These are phyloP conservation scores for Toxicodendron radicans DNA, from an alignment of 345 rosid genomes.

Conservation along the genomic window DNA sequence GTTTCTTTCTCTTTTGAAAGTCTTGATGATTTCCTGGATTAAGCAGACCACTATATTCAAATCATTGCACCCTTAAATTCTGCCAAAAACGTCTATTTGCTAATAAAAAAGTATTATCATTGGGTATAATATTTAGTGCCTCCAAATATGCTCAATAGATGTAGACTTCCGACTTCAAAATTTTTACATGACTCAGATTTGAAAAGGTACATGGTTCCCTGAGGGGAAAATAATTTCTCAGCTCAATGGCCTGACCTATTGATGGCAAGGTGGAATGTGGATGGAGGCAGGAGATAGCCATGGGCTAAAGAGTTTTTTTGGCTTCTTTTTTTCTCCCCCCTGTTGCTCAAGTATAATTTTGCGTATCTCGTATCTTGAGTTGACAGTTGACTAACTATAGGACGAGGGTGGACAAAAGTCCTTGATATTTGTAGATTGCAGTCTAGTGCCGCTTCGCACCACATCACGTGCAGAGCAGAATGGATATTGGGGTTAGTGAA, in stretches of 20 bases:
- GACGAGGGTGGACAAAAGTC: background rate
- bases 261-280: background rate
- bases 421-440: background rate
- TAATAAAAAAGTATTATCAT: background rate
- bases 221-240: background rate
- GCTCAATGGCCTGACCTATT: background rate
- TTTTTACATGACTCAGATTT: background rate
- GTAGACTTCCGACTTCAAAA: background rate
- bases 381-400: background rate
- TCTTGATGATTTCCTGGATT: background rate
- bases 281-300: background rate
- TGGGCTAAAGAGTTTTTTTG: background rate
- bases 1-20: background rate
- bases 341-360: background rate
- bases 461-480: background rate
- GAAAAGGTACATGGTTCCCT: background rate
- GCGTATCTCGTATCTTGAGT: background rate
- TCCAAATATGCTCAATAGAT: background rate
- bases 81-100: background rate
- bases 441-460: background rate
- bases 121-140: background rate
- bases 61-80: background rate
- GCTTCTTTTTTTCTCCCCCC: background rate
- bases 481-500: background rate
- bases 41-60: too few relatives aligned